Conservation (phyloP, 2,329 filamentous ascomycete genomes). For the Fusarium nelsonii region DNA sequence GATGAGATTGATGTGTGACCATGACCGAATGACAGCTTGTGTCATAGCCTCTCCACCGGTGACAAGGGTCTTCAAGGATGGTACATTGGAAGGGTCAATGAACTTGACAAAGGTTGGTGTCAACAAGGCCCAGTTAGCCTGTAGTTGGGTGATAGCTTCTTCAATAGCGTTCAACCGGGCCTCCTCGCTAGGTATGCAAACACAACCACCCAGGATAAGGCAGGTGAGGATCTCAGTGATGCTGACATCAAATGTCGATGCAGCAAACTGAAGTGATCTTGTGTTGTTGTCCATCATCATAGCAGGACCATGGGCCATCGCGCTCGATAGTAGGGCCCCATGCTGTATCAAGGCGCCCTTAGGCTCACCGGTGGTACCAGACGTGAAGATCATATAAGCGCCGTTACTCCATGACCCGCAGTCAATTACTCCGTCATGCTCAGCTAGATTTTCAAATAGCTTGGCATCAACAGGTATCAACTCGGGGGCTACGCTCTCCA, state of each 20-base stretch:
- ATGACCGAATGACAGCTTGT: slow-evolving; percentile 35
- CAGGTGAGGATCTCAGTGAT: slow-evolving; percentile 43
- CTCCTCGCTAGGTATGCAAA: slow-evolving; percentile 55
- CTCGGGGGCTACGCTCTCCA: slow-evolving; percentile 24
- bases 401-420: slow-evolving; percentile 26
- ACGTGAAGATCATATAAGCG: slow-evolving; percentile 45
- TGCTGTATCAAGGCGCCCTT: slow-evolving; percentile 44
- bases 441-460: slow-evolving; percentile 17
- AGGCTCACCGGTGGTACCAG: slow-evolving; percentile 35
- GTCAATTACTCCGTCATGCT: neutral
- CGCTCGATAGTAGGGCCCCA: slow-evolving; percentile 36
- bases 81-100: slow-evolving; percentile 36
- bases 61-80: slow-evolving; percentile 38
- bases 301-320: slow-evolving; percentile 33
- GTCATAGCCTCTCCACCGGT: slow-evolving; percentile 46
- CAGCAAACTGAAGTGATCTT: slow-evolving; percentile 52
- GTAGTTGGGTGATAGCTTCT: slow-evolving; percentile 28
- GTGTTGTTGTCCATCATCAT: slow-evolving; percentile 46
- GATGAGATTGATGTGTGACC: slow-evolving; percentile 43
- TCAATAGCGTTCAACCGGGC: slow-evolving; percentile 54
- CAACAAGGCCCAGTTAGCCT: slow-evolving; percentile 39
- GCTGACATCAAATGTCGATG: slow-evolving; percentile 51
- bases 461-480: slow-evolving; percentile 36
- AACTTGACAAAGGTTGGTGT: slow-evolving; percentile 41
- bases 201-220: slow-evolving; percentile 47